Conservation (phyloP, 176 grass and related monocot genomes). For the Zizania latifolia region DNA sequence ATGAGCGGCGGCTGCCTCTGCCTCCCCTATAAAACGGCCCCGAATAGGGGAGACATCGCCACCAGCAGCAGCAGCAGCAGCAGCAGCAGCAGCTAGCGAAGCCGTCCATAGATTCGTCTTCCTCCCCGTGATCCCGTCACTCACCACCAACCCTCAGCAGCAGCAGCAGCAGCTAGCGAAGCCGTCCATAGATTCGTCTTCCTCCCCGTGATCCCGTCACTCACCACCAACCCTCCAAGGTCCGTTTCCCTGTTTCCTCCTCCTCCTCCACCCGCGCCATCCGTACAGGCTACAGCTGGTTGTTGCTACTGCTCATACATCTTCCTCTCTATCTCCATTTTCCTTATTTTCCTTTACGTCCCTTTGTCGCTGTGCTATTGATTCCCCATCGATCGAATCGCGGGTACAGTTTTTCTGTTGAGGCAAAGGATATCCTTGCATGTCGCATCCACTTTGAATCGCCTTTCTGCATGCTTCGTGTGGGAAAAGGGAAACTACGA, state of each 20-base stretch:
- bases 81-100: neutral
- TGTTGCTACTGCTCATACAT: neutral
- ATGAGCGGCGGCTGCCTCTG: constrained; percentile 31
- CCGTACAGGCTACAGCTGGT: neutral
- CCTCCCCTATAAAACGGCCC: constrained; percentile 36
- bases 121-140: neutral
- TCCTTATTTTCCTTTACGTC: neutral
- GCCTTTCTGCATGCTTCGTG: constrained; percentile 16
- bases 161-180: neutral
- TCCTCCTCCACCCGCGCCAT: neutral
- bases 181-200: constrained; percentile 3
- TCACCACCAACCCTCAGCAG: neutral
- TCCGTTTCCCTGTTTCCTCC: constrained; percentile 18
- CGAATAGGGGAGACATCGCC: neutral
- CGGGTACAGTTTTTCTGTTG: neutral
- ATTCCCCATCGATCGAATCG: neutral
- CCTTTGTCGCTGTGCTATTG: neutral
- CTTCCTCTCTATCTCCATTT: neutral
- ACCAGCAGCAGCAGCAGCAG: neutral
- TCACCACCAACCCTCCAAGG: constrained; percentile 21
- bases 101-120: constrained; percentile 3
- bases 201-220: neutral
- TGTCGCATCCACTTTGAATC: constrained; percentile 9
- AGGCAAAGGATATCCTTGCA: constrained; percentile 16
- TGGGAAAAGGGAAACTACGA: neutral